These are phyloP conservation scores for Backusella tuberculispora DNA, from an alignment of 192 early-diverging fungal genomes.

Conservation along the genomic window DNA sequence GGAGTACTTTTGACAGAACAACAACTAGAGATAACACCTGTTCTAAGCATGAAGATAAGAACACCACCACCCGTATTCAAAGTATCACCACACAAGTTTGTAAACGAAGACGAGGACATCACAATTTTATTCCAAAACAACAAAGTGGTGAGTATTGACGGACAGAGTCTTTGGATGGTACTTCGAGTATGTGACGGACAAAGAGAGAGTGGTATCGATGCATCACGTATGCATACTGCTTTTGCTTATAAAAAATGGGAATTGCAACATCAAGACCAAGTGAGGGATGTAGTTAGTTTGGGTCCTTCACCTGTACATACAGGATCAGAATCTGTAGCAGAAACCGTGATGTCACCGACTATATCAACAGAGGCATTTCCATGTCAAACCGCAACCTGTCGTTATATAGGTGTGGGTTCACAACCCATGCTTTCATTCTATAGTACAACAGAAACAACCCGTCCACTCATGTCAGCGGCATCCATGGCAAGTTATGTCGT, in stretches of 20 bases:
- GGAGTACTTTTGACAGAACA: slow-evolving; percentile 53
- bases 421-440: slow-evolving; percentile 62
- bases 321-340: background rate
- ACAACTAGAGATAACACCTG: slow-evolving; percentile 49
- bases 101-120: slow-evolving; percentile 57
- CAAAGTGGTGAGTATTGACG: slow-evolving; percentile 59
- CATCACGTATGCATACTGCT: slow-evolving; percentile 34
- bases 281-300: slow-evolving; percentile 51
- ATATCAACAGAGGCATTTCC: slow-evolving; percentile 9
- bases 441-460: slow-evolving; percentile 50
- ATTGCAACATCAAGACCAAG: slow-evolving; percentile 46
- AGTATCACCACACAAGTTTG: slow-evolving; percentile 23
- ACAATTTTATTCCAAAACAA: slow-evolving; percentile 53
- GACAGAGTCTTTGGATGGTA: slow-evolving; percentile 58
- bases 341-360: background rate
- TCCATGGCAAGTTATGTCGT: slow-evolving; percentile 56
- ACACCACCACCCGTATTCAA: slow-evolving; percentile 38
- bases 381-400: slow-evolving; percentile 37
- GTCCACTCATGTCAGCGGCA: slow-evolving; percentile 53
- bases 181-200: slow-evolving; percentile 54
- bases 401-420: slow-evolving; percentile 61
- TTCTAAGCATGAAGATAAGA: slow-evolving; percentile 53
- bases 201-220: slow-evolving; percentile 30
- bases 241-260: slow-evolving; percentile 62
- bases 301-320: slow-evolving; percentile 31